A percentile compares a stretch with the other conserved stretches of the same genome.
Evolutionary conservation across 2,329 filamentous ascomycete genomes (phyloP).

Genomic region (Zasmidium cellare): DNA sequence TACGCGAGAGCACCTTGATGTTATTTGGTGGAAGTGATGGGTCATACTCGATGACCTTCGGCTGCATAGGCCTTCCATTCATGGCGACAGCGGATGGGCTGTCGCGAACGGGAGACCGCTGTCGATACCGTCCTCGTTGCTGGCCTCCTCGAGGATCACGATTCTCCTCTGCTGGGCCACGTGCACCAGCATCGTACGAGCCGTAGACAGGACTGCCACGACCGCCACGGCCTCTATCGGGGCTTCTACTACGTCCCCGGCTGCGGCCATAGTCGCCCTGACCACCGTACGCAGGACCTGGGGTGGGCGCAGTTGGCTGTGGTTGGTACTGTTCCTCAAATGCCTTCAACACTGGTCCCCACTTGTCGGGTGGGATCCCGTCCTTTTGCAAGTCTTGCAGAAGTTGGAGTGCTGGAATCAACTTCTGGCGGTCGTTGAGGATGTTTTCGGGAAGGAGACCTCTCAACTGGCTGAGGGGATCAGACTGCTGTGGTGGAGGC

Average conservation of each 20-base stretch:
- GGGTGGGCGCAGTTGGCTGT: background rate
- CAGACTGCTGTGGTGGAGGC: slow-evolving; percentile 48
- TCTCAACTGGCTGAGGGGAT: slow-evolving; percentile 31
- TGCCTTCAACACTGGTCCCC: slow-evolving; percentile 58
- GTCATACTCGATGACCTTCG: slow-evolving; percentile 82
- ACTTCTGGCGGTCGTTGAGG: slow-evolving; percentile 44
- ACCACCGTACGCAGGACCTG: slow-evolving; percentile 19
- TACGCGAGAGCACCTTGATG: slow-evolving; percentile 93
- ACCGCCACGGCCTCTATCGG: slow-evolving; percentile 61
- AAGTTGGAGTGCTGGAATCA: slow-evolving; percentile 71
- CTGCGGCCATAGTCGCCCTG: slow-evolving; percentile 55
- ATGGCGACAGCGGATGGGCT: slow-evolving; percentile 57
- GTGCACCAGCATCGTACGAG: slow-evolving; percentile 60
- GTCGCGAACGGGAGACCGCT: slow-evolving; percentile 73
- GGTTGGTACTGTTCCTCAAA: slow-evolving; percentile 39
- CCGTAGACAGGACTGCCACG: slow-evolving; percentile 68
- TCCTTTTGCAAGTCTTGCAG: slow-evolving; percentile 74
- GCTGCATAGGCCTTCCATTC: slow-evolving; percentile 44
- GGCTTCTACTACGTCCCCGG: slow-evolving; percentile 65
- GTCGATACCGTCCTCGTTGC: slow-evolving; percentile 71
- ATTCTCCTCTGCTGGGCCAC: slow-evolving; percentile 23
- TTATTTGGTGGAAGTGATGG: slow-evolving; percentile 68
- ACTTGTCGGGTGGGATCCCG: slow-evolving; percentile 76
- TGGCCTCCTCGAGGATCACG: slow-evolving; percentile 39
- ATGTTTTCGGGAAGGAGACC: slow-evolving; percentile 39